These are phyloP conservation scores for Pleurotus salmoneostramineus DNA, from an alignment of 768 basidiomycete genomes.

Conservation along the genomic window DNA sequence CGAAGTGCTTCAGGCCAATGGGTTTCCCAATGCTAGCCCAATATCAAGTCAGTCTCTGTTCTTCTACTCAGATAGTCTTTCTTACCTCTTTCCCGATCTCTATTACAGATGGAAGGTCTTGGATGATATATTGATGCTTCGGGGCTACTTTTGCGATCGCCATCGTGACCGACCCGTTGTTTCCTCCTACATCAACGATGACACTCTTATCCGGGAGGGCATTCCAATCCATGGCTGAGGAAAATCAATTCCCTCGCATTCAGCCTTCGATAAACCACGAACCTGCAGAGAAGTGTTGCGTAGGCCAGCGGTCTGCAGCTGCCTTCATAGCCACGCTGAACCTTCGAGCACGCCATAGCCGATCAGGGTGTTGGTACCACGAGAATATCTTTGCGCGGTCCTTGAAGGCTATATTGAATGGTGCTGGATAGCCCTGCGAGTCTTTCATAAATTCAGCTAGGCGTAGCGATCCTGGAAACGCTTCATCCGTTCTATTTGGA, in stretches of 20 bases:
- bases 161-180: slow-evolving; percentile 20
- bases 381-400: slow-evolving; percentile 20
- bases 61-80: neutral
- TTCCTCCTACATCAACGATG: slow-evolving; percentile 27
- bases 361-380: slow-evolving; percentile 17
- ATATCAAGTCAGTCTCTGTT: neutral
- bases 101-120: slow-evolving; percentile 18
- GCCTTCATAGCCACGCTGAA: slow-evolving; percentile 29
- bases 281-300: neutral
- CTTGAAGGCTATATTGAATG: slow-evolving; percentile 9
- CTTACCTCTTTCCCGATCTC: slow-evolving; percentile 11
- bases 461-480: slow-evolving; percentile 14
- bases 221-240: slow-evolving; percentile 21
- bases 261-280: neutral
- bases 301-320: neutral
- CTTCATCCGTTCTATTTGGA: slow-evolving; percentile 15
- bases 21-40: slow-evolving; percentile 8
- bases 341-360: slow-evolving; percentile 16
- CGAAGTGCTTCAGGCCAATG: slow-evolving; percentile 13
- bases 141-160: slow-evolving; percentile 15
- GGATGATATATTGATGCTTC: slow-evolving; percentile 19
- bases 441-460: slow-evolving; percentile 16
- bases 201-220: slow-evolving; percentile 14
- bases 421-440: slow-evolving; percentile 1
- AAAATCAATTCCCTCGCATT: neutral